Evolutionary conservation across 768 basidiomycete species (phyloP).

Genomic region (Ramaria sp.): DNA sequence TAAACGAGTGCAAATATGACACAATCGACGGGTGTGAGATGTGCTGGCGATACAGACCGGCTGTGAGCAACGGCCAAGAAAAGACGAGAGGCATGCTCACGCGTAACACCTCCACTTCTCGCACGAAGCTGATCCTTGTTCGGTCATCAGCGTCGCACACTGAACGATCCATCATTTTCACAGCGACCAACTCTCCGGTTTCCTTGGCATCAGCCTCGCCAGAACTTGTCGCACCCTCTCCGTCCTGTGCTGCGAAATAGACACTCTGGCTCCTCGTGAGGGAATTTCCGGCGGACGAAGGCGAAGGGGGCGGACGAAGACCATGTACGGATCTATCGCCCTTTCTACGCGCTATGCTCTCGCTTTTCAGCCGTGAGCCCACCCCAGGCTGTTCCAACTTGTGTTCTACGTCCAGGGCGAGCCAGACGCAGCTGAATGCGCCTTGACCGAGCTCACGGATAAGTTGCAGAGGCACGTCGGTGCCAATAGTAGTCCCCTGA

Average conservation of each 20-base stretch:
- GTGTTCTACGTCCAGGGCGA: conserved; percentile 39
- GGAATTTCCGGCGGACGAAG: background rate
- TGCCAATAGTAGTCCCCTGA: background rate
- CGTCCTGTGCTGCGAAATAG: conserved; percentile 17
- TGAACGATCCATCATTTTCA: conserved; percentile 39
- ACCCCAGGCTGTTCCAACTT: conserved; percentile 2
- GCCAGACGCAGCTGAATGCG: conserved; percentile 69
- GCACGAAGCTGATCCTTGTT: conserved; percentile 65
- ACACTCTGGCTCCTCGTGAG: conserved; percentile 1
- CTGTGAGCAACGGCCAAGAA: background rate
- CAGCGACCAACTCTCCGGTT: conserved; percentile 27
- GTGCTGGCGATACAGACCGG: conserved; percentile 31
- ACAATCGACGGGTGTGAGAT: conserved; percentile 77
- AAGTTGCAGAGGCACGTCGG: conserved; percentile 32
- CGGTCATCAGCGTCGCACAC: conserved; percentile 29
- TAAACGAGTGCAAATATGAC: conserved; percentile 56
- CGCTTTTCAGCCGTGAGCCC: conserved; percentile 5
- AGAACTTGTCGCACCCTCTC: background rate
- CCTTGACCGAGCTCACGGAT: conserved; percentile 52
- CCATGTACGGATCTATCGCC: conserved; percentile 16
- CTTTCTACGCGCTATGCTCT: conserved; percentile 12
- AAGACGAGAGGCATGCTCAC: conserved; percentile 27
- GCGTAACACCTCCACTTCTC: conserved; percentile 78
- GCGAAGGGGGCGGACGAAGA: conserved; percentile 5
- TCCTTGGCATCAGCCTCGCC: background rate